Conservation (phyloP, 441 rosid genomes). For the Monsonia emarginata region DNA sequence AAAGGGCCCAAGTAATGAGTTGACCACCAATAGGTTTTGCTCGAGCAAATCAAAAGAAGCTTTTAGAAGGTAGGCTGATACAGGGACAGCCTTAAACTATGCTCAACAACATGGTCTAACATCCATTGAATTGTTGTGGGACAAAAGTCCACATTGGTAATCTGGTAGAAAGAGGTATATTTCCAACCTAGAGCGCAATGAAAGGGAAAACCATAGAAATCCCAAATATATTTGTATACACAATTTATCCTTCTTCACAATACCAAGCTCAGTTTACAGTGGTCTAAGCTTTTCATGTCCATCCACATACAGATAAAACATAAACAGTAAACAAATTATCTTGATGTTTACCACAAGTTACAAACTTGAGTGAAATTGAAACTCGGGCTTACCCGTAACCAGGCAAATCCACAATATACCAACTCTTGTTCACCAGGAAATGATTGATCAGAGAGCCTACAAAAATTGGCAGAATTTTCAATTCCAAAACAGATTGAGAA, state of each 20-base stretch:
- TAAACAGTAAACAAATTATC: not conserved
- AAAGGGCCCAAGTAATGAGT: not conserved
- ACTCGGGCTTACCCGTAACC: constrained; percentile 76
- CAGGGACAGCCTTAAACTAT: not conserved
- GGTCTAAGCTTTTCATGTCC: no score
- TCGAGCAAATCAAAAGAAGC: not conserved
- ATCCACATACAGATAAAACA: no score
- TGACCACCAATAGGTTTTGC: not conserved
- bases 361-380: not conserved
- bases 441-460: constrained; percentile 88
- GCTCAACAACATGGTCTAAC: not conserved
- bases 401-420: constrained; percentile 90
- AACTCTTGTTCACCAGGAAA: constrained; percentile 78
- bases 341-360: not conserved
- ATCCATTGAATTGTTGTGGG: no score
- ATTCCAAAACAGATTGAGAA: not conserved
- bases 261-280: not conserved
- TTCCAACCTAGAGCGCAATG: no score
- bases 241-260: not conserved
- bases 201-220: no score
- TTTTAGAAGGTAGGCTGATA: no score
- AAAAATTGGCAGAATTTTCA: not conserved
- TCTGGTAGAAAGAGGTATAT: no score
- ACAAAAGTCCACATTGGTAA: no score
- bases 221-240: not conserved